Conservation (phyloP, 78 protist species). For the Dictyostelium discoideum region dicty_2.7 NC_007089.4:4120501-4121000, state of each 20-base stretch:
- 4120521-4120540: neutral
- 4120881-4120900: neutral
- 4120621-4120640: neutral
- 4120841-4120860: neutral
- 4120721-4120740: neutral
- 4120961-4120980: slow-evolving; percentile 16
- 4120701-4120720: neutral
- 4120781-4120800: neutral
- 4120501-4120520: neutral
- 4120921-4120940: too few species aligned
- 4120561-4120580: neutral
- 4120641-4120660: neutral
- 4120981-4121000: slow-evolving; percentile 41
- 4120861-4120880: neutral
- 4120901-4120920: too few species aligned
- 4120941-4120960: too few species aligned
- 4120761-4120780: neutral
- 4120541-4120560: neutral
- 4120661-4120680: neutral
- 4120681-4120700: neutral
- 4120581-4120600: neutral
- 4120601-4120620: neutral
- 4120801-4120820: neutral
- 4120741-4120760: neutral
- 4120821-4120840: neutral